phyloP scores from a whole-genome alignment of 345 rosid genomes.

The Trapa incisa region DNA sequence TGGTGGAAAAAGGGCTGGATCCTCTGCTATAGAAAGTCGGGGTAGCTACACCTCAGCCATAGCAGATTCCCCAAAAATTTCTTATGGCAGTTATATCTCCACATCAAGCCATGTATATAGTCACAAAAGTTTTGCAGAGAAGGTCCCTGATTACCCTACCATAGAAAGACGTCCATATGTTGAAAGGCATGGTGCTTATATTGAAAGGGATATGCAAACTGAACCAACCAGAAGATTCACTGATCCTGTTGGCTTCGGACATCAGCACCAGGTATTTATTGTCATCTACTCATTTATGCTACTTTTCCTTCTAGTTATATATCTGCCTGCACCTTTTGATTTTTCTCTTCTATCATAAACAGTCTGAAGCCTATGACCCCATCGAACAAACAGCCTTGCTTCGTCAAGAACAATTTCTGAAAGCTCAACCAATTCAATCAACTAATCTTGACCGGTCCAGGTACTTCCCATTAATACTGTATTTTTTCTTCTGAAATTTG shows the following conservation, averaged over 20 bases:
- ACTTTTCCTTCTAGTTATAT: background rate
- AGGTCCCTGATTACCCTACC: constrained; percentile 54
- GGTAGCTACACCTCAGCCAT: constrained; percentile 50
- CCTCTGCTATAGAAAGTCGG: constrained; percentile 56
- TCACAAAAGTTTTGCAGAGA: constrained; percentile 60
- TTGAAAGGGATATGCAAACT: constrained; percentile 41
- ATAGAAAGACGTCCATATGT: constrained; percentile 64
- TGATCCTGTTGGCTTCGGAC: constrained; percentile 60
- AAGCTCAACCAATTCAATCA: constrained; percentile 61
- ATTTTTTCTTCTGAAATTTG: background rate
- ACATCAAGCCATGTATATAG: constrained; percentile 61
- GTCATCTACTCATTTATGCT: background rate
- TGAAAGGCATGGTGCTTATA: constrained; percentile 53
- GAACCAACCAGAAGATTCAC: constrained; percentile 56
- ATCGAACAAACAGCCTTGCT: constrained; percentile 68
- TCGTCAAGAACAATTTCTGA: constrained; percentile 72
- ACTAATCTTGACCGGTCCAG: constrained; percentile 66
- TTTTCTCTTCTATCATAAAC: constrained; percentile 6
- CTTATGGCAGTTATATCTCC: constrained; percentile 51
- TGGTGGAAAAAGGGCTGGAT: constrained; percentile 36
- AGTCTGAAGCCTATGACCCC: constrained; percentile 66
- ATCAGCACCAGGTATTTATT: constrained; percentile 60
- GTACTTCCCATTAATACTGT: constrained; percentile 28
- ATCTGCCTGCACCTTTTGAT: constrained; percentile 1
- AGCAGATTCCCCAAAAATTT: constrained; percentile 70